A percentile compares a stretch with the other conserved stretches of the same genome.
Evolutionary conservation across 352 stramenopile genomes (phyloP).

Genomic region (Globisporangium middletonii): DNA sequence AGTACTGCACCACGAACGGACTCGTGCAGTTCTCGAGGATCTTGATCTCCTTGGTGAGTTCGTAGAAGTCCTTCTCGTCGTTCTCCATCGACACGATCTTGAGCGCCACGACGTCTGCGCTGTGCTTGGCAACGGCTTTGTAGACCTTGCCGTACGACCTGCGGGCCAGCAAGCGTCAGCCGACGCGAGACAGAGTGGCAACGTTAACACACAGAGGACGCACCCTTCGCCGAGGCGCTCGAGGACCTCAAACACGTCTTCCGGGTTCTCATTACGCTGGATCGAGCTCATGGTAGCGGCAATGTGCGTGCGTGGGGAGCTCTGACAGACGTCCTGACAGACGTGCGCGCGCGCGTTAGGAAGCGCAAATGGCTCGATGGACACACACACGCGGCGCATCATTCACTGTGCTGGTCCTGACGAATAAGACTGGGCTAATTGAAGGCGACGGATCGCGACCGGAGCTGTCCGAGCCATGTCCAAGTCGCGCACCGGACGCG

Average conservation of each 20-base stretch:
- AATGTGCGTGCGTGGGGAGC: background rate
- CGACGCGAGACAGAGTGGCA: background rate
- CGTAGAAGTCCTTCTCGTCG: conserved; percentile 52
- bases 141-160: conserved; percentile 83
- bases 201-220: background rate
- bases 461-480: no score
- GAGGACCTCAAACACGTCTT: conserved; percentile 69
- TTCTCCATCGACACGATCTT: conserved; percentile 84
- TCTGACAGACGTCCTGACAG: background rate
- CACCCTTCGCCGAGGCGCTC: conserved; percentile 74
- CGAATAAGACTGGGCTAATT: background rate
- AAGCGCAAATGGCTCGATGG: background rate
- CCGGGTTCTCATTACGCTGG: conserved; percentile 57
- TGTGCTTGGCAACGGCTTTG: conserved; percentile 61
- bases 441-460: no score
- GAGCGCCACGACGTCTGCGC: conserved; percentile 62
- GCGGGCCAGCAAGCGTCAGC: background rate
- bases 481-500: no score
- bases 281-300: conserved; percentile 42
- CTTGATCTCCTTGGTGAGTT: conserved; percentile 81
- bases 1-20: conserved; percentile 85
- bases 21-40: conserved; percentile 79
- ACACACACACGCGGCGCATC: background rate
- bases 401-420: background rate
- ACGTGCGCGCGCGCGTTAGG: background rate